Evolutionary conservation across 2,329 filamentous ascomycete species (phyloP).

Genomic region (Diaporthe citrichinensis): DNA sequence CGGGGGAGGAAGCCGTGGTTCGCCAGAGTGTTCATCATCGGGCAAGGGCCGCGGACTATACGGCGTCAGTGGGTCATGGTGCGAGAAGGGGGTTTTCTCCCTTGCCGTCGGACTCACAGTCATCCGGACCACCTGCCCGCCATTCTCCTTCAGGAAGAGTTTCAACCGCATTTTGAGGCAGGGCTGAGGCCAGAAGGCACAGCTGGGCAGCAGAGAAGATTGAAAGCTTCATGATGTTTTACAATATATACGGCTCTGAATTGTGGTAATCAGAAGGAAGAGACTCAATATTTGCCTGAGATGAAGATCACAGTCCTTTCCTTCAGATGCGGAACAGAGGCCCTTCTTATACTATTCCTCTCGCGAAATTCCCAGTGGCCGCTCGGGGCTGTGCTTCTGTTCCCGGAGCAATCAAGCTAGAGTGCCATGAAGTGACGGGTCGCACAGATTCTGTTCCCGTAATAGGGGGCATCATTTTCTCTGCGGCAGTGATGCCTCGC

Average conservation of each 20-base stretch:
- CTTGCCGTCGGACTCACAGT: background rate
- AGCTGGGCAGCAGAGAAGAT: background rate
- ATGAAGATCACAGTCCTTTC: background rate
- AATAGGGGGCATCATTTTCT: slow-evolving; percentile 12
- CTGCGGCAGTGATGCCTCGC: slow-evolving; percentile 7
- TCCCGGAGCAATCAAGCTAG: background rate
- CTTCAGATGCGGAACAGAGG: background rate
- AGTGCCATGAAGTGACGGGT: background rate
- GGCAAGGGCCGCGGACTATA: slow-evolving; percentile 60
- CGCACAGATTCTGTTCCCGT: slow-evolving; percentile 3
- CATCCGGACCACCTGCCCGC: slow-evolving; percentile 19
- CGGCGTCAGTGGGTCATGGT: background rate
- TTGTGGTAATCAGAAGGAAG: background rate
- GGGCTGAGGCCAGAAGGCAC: background rate
- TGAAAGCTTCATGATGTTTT: slow-evolving; percentile 15
- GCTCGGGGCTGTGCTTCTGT: slow-evolving; percentile 2
- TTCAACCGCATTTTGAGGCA: background rate
- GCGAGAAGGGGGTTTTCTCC: background rate
- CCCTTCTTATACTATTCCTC: slow-evolving; percentile 1
- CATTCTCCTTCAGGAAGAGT: slow-evolving; percentile 24
- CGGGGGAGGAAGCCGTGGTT: slow-evolving; percentile 65
- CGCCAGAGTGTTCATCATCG: slow-evolving; percentile 66
- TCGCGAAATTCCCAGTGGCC: background rate
- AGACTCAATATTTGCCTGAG: background rate
- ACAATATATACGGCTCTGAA: background rate